Conservation (phyloP, 768 basidiomycete species). For the Suillus subaureus region DNA sequence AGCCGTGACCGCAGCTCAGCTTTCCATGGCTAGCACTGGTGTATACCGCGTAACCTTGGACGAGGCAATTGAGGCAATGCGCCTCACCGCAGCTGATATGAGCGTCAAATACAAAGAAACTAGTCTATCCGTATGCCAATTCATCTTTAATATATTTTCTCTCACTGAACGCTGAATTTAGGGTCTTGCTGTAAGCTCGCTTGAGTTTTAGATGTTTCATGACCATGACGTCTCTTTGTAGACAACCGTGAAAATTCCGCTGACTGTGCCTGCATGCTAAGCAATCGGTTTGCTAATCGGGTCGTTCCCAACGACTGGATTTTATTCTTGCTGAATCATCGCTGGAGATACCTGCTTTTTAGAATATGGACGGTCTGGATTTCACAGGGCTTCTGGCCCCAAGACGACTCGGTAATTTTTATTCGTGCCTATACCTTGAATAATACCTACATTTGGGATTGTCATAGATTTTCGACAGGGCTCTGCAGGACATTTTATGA, state of each 20-base stretch:
- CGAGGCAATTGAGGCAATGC: conserved; percentile 95
- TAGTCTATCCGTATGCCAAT: conserved; percentile 71
- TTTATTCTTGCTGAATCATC: background rate
- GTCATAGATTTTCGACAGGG: background rate
- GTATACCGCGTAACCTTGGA: conserved; percentile 87
- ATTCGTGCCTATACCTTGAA: background rate
- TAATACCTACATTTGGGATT: background rate
- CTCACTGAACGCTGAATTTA: conserved; percentile 22
- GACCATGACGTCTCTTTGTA: conserved; percentile 27
- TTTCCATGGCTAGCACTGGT: conserved; percentile 91
- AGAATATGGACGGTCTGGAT: background rate
- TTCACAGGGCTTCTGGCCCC: background rate
- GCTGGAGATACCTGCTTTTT: background rate
- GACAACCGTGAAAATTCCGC: conserved; percentile 81
- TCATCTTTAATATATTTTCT: background rate
- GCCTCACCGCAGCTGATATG: conserved; percentile 92
- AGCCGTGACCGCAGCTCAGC: conserved; percentile 90
- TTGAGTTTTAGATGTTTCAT: conserved; percentile 4
- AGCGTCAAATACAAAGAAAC: conserved; percentile 96
- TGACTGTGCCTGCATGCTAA: conserved; percentile 83
- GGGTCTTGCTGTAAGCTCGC: conserved; percentile 59
- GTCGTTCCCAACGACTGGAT: background rate
- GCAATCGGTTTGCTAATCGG: conserved; percentile 5
- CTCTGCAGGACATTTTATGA: background rate
- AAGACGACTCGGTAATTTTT: background rate